Evolutionary conservation across 352 stramenopile genomes (phyloP).

Genomic region (Phytopythium aichiense): DNA sequence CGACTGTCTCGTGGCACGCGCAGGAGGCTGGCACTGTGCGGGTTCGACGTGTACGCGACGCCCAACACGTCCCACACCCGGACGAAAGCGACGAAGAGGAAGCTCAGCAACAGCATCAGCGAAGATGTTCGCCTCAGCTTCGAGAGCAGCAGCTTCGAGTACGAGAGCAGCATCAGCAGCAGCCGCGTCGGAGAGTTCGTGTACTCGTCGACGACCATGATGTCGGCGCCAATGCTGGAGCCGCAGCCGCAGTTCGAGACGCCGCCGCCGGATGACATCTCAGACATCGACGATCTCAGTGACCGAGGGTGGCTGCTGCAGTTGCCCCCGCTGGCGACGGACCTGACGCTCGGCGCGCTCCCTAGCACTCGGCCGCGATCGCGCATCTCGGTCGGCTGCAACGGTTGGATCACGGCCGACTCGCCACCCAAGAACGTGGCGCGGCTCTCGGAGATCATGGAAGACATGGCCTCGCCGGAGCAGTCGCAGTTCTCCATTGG

Average conservation of each 20-base stretch:
- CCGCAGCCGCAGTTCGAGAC: slow-evolving; percentile 7
- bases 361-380: slow-evolving; percentile 17
- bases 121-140: not conserved
- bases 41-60: slow-evolving; percentile 6
- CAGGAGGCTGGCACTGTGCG: not conserved
- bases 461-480: not conserved
- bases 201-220: slow-evolving; percentile 1
- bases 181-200: slow-evolving; percentile 3
- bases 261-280: not conserved
- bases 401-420: slow-evolving; percentile 22
- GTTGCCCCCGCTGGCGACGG: slow-evolving; percentile 16
- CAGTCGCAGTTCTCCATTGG: slow-evolving; percentile 8
- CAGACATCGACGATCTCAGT: slow-evolving; percentile 3
- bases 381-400: slow-evolving; percentile 28
- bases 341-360: slow-evolving; percentile 9
- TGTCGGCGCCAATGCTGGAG: slow-evolving; percentile 6
- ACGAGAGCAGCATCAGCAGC: slow-evolving; percentile 6
- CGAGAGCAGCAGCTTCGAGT: slow-evolving; percentile 5
- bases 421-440: not conserved
- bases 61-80: not conserved
- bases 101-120: not conserved
- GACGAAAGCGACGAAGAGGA: not conserved
- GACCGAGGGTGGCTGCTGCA: slow-evolving; percentile 4
- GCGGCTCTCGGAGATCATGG: slow-evolving; percentile 7
- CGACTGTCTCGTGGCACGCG: slow-evolving; percentile 6